Evolutionary conservation across 257 asterid species (phyloP), one percentile per base, ranked within the genome.

Genomic region (Jacaranda copaia): DNA sequence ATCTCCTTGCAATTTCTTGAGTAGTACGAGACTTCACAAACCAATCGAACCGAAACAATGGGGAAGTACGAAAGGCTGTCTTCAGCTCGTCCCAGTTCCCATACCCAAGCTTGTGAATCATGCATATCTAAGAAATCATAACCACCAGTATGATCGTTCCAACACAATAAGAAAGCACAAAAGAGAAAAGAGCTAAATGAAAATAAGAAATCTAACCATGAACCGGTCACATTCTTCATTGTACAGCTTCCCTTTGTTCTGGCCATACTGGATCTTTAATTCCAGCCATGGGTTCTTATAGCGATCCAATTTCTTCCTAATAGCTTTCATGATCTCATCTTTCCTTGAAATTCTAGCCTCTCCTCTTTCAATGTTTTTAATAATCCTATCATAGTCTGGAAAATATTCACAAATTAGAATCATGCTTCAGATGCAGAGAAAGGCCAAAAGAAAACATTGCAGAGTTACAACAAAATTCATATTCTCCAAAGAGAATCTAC

Each of bases 11-110:
- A 79, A 93, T 93, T 66, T 96, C 99, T 85, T 91, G 97, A 72
- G 99, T 92, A 12, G 99, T 96, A 35, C 99, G 94, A 7, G 99
- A 96, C 88, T 96, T 96, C 49, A 96, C 96, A 80, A 96, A 96
- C 99, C 99, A 96, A 86, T 96, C 99, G 78, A 91, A 96, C 11
- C 99, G 95, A 76, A 96, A 96, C 88, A 93, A 74, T 6, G 99
- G 98, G 0, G 98, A 93, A 4, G 96, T 93, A 61, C 99, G 97
- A 71, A 96, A 96, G 57, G 98, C 98, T 36, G 98, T 92, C 89
- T 96, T 96, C 79, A 96, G 85, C 85, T 92, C 99, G n/a, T 96
- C 99, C 99, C 99, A 96, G 81, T 96, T 96, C 35, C 99, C 99
- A 71, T 96, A 96, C 20, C 98, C 99, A 63, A 96, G 98, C 85